Conservation (phyloP, 2,329 filamentous ascomycete species). For the Penicillium crustosum region DNA sequence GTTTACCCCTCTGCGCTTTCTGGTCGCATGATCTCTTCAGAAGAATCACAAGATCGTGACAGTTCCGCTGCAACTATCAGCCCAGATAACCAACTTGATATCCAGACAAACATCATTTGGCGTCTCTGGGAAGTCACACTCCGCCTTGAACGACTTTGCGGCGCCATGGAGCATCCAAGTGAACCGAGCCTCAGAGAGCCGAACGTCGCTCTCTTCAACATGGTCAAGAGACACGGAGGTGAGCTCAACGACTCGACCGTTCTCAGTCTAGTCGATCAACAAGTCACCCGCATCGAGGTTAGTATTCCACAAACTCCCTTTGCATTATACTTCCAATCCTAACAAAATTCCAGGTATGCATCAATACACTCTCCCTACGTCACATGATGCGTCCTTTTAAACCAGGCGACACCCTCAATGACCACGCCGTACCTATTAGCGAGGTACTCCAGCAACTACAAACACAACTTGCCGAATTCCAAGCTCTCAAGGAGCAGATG, state of each 20-base stretch:
- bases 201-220: constrained; percentile 78
- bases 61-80: constrained; percentile 57
- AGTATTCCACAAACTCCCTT: constrained; percentile 35
- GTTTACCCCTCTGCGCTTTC: constrained; percentile 89
- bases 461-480: constrained; percentile 44
- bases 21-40: constrained; percentile 58
- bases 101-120: constrained; percentile 86
- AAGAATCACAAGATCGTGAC: constrained; percentile 50
- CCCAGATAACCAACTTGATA: constrained; percentile 65
- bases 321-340: constrained; percentile 2
- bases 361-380: constrained; percentile 74
- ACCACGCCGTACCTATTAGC: constrained; percentile 75
- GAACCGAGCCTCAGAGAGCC: constrained; percentile 68
- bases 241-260: constrained; percentile 88
- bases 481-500: constrained; percentile 42
- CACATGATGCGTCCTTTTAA: constrained; percentile 73
- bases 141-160: constrained; percentile 90
- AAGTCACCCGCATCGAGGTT: constrained; percentile 94
- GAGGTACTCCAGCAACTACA: constrained; percentile 55
- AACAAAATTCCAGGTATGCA: constrained; percentile 63
- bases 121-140: constrained; percentile 84
- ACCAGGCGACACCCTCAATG: constrained; percentile 61
- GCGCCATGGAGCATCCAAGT: constrained; percentile 72
- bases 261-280: constrained; percentile 87
- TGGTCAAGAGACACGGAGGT: constrained; percentile 68